Conservation (phyloP, 495 filamentous ascomycete genomes). For the Bryoglossum gracile region DNA sequence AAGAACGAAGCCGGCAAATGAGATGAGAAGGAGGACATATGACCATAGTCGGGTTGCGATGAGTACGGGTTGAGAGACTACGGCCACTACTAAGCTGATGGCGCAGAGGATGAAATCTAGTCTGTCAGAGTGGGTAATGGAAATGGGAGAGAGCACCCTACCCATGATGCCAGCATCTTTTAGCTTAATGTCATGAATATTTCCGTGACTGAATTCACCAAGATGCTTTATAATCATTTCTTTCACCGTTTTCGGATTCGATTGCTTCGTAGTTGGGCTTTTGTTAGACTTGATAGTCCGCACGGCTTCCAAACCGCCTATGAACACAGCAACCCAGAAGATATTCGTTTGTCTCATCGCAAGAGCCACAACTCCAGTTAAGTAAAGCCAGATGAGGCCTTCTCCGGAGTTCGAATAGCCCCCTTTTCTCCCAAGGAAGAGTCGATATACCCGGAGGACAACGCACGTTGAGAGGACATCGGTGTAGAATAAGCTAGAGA, state of each 20-base stretch:
- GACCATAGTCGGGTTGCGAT: slow-evolving; percentile 51
- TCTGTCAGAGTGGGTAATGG: too few species aligned
- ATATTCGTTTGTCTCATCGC: slow-evolving; percentile 90
- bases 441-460: slow-evolving; percentile 59
- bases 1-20: slow-evolving; percentile 67
- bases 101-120: slow-evolving; percentile 37
- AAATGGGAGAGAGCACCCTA: too few species aligned
- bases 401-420: slow-evolving; percentile 21
- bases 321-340: slow-evolving; percentile 85
- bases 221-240: slow-evolving; percentile 21
- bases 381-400: slow-evolving; percentile 40
- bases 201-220: slow-evolving; percentile 12
- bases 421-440: slow-evolving; percentile 42
- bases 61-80: slow-evolving; percentile 41
- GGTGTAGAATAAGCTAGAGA: slow-evolving; percentile 89
- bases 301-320: slow-evolving; percentile 67
- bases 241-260: slow-evolving; percentile 8
- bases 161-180: slow-evolving; percentile 19
- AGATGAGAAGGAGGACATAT: slow-evolving; percentile 56
- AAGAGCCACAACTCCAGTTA: slow-evolving; percentile 51
- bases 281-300: slow-evolving; percentile 36
- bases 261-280: slow-evolving; percentile 8
- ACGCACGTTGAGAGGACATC: slow-evolving; percentile 66
- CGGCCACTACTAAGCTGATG: slow-evolving; percentile 52
- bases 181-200: slow-evolving; percentile 22